Base-by-base conservation (phyloP, 2,329 filamentous ascomycete genomes). In the Sarocladium strictum region DNA sequence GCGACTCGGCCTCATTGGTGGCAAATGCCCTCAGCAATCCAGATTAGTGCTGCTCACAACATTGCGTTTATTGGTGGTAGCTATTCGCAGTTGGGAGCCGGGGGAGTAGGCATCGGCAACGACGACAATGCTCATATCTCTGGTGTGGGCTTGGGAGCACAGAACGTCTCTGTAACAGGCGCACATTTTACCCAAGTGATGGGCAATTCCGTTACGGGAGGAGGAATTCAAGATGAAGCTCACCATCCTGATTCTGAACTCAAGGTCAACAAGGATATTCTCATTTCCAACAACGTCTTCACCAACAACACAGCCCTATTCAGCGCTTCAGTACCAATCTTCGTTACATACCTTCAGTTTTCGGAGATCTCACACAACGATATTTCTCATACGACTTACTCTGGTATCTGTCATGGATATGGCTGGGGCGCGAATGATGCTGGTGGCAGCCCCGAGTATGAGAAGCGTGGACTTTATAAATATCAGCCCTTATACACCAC, bases 351-450 rank as follows among this genome's bases (percentile, higher is more conserved):
- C 32, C 5, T 40, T 6, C 29, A 40, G 29, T 10, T 23, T 32
- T 38, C 29, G 4, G 6, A 11, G 5, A 40, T 53, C 19, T 7
- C 27, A 11, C 50, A 53, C 50, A 53, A 53, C 32, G 50, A 53
- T 26, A 9, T 53, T 14, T n/a, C n/a, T 32, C 11, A 53, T 14
- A 26, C 27, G n/a, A 32, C 23, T 10, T 53, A 53, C 50, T 38
- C 29, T 38, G 50, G 50, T 12, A 53, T 53, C 24, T 53, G 29
- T 19, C 32, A 40, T 11, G 50, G 50, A 6, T 53, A 53, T 19
- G 50, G 50, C 29, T 53, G 50, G 50, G 50, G 50, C 12, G 38
- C 50, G 3, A 53, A 53, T 29, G 50, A 53, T 26, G 29, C 50
- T 12, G 50, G 50, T 21, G 50, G 50, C 27, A 53, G 50, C 24